A percentile compares a stretch with the other conserved stretches of the same genome.
phyloP scores from a whole-genome alignment of 805 yeast genomes.

The Candida coleopterorum region DNA sequence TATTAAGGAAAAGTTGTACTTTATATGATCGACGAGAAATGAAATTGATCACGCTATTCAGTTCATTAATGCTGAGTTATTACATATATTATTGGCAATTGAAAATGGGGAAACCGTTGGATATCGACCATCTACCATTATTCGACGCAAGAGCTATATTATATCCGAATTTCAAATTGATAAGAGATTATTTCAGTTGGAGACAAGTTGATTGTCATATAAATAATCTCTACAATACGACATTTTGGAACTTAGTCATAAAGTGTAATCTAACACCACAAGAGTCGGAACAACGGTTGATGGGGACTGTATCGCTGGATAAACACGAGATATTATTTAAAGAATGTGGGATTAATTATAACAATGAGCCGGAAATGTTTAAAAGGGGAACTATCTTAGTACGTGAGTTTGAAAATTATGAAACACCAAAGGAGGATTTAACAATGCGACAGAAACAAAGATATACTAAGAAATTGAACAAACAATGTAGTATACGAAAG shows the following conservation, averaged over 20 bases:
- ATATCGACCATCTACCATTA: conserved; percentile 60
- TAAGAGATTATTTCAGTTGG: conserved; percentile 89
- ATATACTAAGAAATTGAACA: conserved; percentile 39
- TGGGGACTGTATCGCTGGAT: conserved; percentile 77
- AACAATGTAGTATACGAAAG: conserved; percentile 41
- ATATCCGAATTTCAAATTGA: conserved; percentile 59
- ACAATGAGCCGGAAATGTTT: conserved; percentile 82
- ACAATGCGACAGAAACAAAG: conserved; percentile 46
- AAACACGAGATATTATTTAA: conserved; percentile 83
- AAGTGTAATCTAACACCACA: conserved; percentile 55
- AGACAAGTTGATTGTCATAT: conserved; percentile 96
- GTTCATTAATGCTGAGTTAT: conserved; percentile 73
- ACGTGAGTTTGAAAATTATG: conserved; percentile 38
- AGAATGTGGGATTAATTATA: conserved; percentile 81
- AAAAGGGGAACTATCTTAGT: conserved; percentile 74
- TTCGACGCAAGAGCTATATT: conserved; percentile 89
- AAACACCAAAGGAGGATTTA: conserved; percentile 9
- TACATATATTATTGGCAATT: conserved; percentile 67
- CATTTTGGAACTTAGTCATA: conserved; percentile 81
- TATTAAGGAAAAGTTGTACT: conserved; percentile 56
- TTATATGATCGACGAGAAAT: conserved; percentile 80
- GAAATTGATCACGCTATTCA: conserved; percentile 77
- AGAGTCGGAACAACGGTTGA: conserved; percentile 73
- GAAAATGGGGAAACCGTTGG: conserved; percentile 48
- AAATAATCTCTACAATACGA: conserved; percentile 87